phyloP scores from a whole-genome alignment of 2,329 filamentous ascomycete species.

The Neurospora sp. region DNA sequence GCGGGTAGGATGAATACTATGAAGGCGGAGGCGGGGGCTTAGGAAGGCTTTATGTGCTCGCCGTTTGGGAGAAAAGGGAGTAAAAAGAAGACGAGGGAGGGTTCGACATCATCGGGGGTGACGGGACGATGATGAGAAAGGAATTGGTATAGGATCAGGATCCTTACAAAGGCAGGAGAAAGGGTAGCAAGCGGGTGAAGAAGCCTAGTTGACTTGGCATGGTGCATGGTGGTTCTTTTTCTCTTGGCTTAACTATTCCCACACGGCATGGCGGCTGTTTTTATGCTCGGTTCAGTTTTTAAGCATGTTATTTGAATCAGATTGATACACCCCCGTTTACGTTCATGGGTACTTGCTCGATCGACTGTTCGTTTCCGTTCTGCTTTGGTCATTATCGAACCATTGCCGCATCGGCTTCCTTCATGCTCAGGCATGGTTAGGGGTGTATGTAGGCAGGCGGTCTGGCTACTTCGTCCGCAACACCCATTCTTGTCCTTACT shows the following conservation, averaged over 20 bases:
- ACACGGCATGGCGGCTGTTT: background rate
- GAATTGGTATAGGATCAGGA: background rate
- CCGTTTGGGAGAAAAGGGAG: background rate
- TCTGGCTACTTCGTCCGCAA: too few relatives aligned
- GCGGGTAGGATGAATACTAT: slow-evolving; percentile 37
- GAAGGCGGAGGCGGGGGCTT: slow-evolving; percentile 14
- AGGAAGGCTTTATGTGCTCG: background rate
- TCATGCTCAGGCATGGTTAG: background rate
- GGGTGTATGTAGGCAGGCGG: too few relatives aligned
- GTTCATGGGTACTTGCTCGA: background rate
- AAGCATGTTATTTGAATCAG: background rate
- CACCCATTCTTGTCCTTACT: too few relatives aligned
- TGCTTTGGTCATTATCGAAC: background rate
- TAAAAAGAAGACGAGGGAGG: background rate
- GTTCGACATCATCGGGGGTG: background rate
- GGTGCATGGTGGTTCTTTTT: background rate
- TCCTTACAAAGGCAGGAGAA: background rate
- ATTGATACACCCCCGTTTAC: background rate
- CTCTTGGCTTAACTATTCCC: background rate
- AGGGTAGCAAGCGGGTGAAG: background rate
- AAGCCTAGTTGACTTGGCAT: background rate
- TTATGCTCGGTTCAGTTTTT: background rate
- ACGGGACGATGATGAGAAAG: background rate
- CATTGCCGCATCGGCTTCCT: background rate
- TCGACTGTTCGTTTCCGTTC: background rate